Evolutionary conservation across 1,284 basidiomycete genomes (phyloP).

Genomic region (Porodaedalea pini): DNA sequence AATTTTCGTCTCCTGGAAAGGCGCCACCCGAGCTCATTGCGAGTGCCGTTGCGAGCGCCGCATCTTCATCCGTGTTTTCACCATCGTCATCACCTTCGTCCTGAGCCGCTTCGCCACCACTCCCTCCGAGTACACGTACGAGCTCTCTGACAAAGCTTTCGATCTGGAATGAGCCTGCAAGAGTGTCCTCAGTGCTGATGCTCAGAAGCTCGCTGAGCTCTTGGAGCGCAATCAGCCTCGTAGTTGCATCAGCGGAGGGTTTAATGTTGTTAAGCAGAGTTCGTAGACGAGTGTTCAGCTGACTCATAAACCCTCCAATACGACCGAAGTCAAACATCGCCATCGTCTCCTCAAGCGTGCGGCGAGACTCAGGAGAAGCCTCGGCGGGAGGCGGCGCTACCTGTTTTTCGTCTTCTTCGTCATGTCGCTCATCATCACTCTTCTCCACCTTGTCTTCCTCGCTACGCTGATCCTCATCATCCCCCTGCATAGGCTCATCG

Average conservation of each 20-base stretch:
- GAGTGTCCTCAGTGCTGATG: constrained; percentile 95
- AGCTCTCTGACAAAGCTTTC: constrained; percentile 92
- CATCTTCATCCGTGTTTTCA: constrained; percentile 70
- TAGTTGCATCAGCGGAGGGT: constrained; percentile 72
- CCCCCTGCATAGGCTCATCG: constrained; percentile 31
- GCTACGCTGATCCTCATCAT: constrained; percentile 34
- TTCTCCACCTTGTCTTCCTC: constrained; percentile 32
- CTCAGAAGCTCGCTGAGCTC: constrained; percentile 93
- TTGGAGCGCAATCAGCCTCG: constrained; percentile 85
- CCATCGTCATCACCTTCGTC: constrained; percentile 57
- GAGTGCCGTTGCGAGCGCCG: constrained; percentile 78
- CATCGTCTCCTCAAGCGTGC: constrained; percentile 42
- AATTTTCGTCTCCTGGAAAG: constrained; percentile 78
- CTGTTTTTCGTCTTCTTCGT: constrained; percentile 34
- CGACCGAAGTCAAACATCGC: constrained; percentile 82
- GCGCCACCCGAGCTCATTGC: constrained; percentile 66
- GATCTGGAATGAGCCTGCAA: constrained; percentile 92
- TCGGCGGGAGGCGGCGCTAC: constrained; percentile 32
- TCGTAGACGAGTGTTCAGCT: constrained; percentile 82
- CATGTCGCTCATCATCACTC: constrained; percentile 25
- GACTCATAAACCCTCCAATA: constrained; percentile 88
- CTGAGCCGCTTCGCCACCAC: constrained; percentile 47
- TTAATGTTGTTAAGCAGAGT: constrained; percentile 89
- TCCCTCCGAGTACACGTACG: constrained; percentile 87
- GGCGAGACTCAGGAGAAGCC: constrained; percentile 35